Conservation (phyloP, 2,329 filamentous ascomycete species). For the Furcasterigmium sp. region DNA sequence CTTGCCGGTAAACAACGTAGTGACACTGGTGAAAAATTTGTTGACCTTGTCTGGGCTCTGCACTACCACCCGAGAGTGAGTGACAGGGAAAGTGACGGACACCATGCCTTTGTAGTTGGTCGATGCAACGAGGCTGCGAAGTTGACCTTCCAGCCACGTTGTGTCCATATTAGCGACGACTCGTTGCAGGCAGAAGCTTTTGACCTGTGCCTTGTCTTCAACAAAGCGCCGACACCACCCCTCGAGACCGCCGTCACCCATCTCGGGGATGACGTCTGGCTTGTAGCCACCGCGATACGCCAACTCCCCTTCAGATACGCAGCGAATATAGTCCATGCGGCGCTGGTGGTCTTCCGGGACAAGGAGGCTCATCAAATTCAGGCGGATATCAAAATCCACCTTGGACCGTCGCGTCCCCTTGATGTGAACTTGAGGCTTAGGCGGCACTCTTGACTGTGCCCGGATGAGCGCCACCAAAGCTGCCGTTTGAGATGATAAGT, state of each 20-base stretch:
- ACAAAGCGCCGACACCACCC: constrained; percentile 44
- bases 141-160: constrained; percentile 48
- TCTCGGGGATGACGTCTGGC: constrained; percentile 35
- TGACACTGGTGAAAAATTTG: constrained; percentile 47
- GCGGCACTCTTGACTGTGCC: constrained; percentile 44
- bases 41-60: constrained; percentile 48
- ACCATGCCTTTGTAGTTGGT: constrained; percentile 46
- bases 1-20: constrained; percentile 45
- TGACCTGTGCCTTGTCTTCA: constrained; percentile 37
- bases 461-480: constrained; percentile 42
- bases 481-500: constrained; percentile 38
- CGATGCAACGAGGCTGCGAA: constrained; percentile 43
- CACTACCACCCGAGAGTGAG: constrained; percentile 42
- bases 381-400: constrained; percentile 46
- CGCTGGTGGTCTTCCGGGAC: constrained; percentile 37
- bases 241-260: constrained; percentile 37
- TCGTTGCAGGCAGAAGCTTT: constrained; percentile 46
- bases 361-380: constrained; percentile 50
- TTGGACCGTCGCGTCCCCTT: constrained; percentile 36
- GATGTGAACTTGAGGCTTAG: constrained; percentile 48
- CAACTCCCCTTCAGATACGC: constrained; percentile 41
- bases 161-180: constrained; percentile 50
- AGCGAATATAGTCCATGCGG: constrained; percentile 49
- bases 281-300: constrained; percentile 42
- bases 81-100: constrained; percentile 42